Percentiles rank a stretch among this genome's conserved stretches.
phyloP scores from a whole-genome alignment of 2,329 filamentous ascomycete species.

The Fusarium acutatum region DNA sequence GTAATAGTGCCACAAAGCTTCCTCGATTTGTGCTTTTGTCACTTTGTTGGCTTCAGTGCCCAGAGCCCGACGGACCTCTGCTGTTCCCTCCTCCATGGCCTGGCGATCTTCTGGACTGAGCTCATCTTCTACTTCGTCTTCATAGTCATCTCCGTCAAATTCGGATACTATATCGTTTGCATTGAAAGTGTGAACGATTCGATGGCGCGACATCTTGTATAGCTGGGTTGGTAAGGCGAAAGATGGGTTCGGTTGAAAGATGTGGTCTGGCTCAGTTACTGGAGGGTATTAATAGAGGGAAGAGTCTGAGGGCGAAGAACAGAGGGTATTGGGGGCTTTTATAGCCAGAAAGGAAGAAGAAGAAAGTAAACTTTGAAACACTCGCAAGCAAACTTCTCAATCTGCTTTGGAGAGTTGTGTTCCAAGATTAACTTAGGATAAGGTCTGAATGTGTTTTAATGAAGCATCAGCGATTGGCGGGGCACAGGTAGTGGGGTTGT shows the following conservation, averaged over 20 bases:
- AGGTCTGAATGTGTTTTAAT: constrained; percentile 11
- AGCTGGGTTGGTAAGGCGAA: not conserved
- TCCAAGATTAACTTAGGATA: not conserved
- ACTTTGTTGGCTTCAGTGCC: constrained; percentile 66
- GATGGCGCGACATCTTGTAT: constrained; percentile 38
- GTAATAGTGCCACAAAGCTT: constrained; percentile 94
- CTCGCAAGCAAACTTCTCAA: not conserved
- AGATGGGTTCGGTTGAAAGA: not conserved
- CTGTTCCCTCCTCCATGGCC: constrained; percentile 70
- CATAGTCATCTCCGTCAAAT: constrained; percentile 58
- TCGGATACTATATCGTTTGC: constrained; percentile 59
- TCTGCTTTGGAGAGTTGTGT: not conserved
- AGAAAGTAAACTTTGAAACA: not conserved
- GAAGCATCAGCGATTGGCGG: constrained; percentile 32
- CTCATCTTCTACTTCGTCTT: constrained; percentile 56
- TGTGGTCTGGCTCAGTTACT: not conserved
- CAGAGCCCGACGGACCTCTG: constrained; percentile 72
- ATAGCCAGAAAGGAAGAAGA: not conserved
- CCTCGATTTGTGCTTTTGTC: constrained; percentile 76
- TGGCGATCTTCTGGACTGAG: constrained; percentile 58
- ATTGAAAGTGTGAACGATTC: constrained; percentile 54
- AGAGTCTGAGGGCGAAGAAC: not conserved
- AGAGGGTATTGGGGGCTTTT: not conserved
- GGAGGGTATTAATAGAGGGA: not conserved
- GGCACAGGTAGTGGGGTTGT: constrained; percentile 38